These are phyloP conservation scores for Pythium phragmiticola DNA, from an alignment of 352 stramenopile species.

Conservation along the genomic window DNA sequence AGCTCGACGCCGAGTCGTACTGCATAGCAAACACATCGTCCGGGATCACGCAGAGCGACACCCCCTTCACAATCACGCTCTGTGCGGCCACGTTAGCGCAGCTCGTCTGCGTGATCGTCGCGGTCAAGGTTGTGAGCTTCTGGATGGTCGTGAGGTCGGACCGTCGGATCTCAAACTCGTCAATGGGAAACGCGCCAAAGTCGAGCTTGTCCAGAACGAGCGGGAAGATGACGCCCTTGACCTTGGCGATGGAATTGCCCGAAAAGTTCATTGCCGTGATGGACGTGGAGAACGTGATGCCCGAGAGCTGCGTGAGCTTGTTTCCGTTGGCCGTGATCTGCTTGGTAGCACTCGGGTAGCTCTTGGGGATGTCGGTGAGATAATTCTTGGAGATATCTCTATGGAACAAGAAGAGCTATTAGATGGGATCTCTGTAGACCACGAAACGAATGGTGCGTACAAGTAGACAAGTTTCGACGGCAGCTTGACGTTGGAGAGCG, in stretches of 20 bases:
- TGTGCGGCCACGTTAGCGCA: slow-evolving; percentile 50
- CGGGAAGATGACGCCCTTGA: slow-evolving; percentile 59
- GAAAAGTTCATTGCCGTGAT: slow-evolving; percentile 56
- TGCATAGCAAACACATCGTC: slow-evolving; percentile 53
- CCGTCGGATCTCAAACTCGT: slow-evolving; percentile 63
- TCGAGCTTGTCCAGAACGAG: slow-evolving; percentile 45
- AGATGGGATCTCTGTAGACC: neutral
- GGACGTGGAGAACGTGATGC: slow-evolving; percentile 49
- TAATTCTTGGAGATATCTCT: neutral
- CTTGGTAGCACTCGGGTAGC: slow-evolving; percentile 18
- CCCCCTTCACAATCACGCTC: slow-evolving; percentile 33
- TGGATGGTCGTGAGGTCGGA: slow-evolving; percentile 62
- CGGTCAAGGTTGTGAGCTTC: slow-evolving; percentile 41
- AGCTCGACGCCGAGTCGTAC: slow-evolving; percentile 32
- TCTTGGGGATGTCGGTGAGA: slow-evolving; percentile 22
- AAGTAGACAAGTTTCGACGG: slow-evolving; percentile 49
- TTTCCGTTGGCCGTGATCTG: slow-evolving; percentile 35
- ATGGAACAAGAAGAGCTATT: neutral
- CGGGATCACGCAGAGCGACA: slow-evolving; percentile 60
- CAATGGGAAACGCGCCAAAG: slow-evolving; percentile 49
- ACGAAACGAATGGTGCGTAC: slow-evolving; percentile 29
- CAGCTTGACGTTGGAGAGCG: slow-evolving; percentile 29
- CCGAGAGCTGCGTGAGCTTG: slow-evolving; percentile 43
- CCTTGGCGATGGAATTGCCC: slow-evolving; percentile 53
- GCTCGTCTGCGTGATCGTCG: slow-evolving; percentile 37